These are phyloP conservation scores for Arthroderma sp. DNA, from an alignment of 2,329 filamentous ascomycete species.

Conservation along the genomic window DNA sequence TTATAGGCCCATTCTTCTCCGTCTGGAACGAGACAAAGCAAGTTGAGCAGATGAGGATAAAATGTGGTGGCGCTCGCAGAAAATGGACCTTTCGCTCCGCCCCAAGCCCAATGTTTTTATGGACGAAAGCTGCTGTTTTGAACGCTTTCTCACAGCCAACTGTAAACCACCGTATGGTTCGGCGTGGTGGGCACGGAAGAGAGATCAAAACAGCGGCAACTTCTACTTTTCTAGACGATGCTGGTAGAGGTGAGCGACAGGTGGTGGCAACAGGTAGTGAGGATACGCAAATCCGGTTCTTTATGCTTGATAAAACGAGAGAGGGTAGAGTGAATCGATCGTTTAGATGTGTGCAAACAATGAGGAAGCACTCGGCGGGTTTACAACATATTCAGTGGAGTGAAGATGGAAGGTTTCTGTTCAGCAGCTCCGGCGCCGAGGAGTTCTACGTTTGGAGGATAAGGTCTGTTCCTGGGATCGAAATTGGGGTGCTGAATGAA, in stretches of 20 bases:
- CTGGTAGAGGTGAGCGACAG: conserved; percentile 9
- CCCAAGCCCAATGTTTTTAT: conserved; percentile 47
- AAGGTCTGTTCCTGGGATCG: conserved; percentile 39
- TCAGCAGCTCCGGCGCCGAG: conserved; percentile 77
- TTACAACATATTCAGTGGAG: conserved; percentile 73
- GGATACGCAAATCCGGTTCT: conserved; percentile 65
- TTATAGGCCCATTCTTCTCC: conserved; percentile 65
- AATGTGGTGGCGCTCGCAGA: conserved; percentile 76
- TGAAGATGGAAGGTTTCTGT: conserved; percentile 50
- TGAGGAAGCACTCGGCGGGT: conserved; percentile 70
- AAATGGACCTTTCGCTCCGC: conserved; percentile 48
- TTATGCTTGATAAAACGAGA: conserved; percentile 13
- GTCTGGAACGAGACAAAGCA: conserved; percentile 65
- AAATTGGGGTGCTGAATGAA: conserved; percentile 41
- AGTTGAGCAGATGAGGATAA: conserved; percentile 55
- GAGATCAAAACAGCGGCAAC: conserved; percentile 60
- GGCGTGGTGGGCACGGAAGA: conserved; percentile 65
- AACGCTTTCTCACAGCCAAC: conserved; percentile 30
- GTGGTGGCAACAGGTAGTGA: conserved; percentile 57
- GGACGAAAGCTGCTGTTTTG: conserved; percentile 54
- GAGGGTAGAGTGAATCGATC: conserved; percentile 13
- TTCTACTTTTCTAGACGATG: conserved; percentile 14
- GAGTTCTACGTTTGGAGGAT: conserved; percentile 81
- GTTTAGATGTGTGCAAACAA: conserved; percentile 45
- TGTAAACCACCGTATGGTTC: conserved; percentile 39